Evolutionary conservation across 202 grass and related monocot species (phyloP), one percentile per base, ranked within the genome.

Genomic region (Brachypodium distachyon): DNA sequence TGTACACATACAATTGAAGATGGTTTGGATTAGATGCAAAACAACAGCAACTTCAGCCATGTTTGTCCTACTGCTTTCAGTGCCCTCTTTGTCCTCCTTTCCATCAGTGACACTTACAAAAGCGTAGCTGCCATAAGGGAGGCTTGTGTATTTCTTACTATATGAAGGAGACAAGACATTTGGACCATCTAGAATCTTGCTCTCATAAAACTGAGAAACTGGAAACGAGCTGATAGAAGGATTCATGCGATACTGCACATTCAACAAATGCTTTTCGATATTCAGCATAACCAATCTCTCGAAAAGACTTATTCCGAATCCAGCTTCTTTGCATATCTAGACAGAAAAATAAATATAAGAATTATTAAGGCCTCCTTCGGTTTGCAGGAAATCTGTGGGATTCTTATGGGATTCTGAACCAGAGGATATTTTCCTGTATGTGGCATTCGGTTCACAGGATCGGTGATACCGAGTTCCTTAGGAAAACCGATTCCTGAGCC

Each of bases 231-330:
- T 84, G 47, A 96, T 96, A 40, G 22, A 66, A 71, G 89, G 89
- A 32, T 86, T 58, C 93, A 96, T 92, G 8, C 93, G 81, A 69
- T 96, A 96, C 52, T 96, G 93, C 66, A 81, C 83, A 28, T 92
- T 90, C 64, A 96, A 50, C 44, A 96, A 65, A 43, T 89, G 74
- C 9, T 92, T 96, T 31, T 80, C 75, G 55, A 81, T 79, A 28
- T 70, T 66, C 9, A 92, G 33, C 14, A 8, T 42, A 14, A 89
- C 78, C 54, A 96, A 70, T 80, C 93, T 88, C 65, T 88, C 59
- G 67, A 96, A 96, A 76, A 92, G 84, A 72, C 93, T 96, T 8
- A 68, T 71, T 76, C 87, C 87, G 22, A 96, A 88, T 25, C 93
- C 86, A 86, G 84, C 78, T 81, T 79, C 85, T 77, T 89, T 90